phyloP scores from a whole-genome alignment of 148 eudicot genomes.

The Camellia lanceoleosa region DNA sequence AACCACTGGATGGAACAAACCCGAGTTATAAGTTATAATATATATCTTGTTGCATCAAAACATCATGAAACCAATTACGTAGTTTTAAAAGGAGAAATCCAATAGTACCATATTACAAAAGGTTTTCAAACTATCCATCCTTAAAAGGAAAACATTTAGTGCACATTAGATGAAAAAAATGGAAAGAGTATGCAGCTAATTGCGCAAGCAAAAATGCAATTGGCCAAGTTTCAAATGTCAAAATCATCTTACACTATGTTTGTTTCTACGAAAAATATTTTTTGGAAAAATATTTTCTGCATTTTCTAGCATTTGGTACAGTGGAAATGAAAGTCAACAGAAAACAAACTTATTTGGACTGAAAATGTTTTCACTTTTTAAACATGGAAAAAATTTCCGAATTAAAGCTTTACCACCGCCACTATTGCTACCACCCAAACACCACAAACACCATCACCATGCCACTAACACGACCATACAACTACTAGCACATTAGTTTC shows the following conservation, averaged over 20 bases:
- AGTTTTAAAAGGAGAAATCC: background rate
- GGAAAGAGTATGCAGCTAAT: background rate
- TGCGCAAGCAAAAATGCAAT: background rate
- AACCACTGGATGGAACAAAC: conserved; percentile 61
- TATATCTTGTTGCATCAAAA: background rate
- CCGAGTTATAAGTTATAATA: conserved; percentile 5
- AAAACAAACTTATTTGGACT: too few species aligned
- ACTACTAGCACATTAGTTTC: too few species aligned
- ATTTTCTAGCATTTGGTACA: too few species aligned
- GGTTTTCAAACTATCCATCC: background rate
- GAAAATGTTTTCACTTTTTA: too few species aligned
- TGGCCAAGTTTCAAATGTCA: background rate
- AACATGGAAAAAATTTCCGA: too few species aligned
- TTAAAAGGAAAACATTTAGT: background rate
- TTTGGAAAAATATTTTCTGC: too few species aligned
- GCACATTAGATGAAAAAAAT: background rate
- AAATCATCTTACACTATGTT: background rate
- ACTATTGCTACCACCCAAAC: too few species aligned
- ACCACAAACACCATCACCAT: too few species aligned
- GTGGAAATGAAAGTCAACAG: too few species aligned
- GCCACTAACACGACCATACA: too few species aligned
- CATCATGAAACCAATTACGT: background rate
- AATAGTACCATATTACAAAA: background rate
- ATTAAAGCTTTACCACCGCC: too few species aligned
- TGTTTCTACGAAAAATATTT: too few species aligned